Percentiles rank a stretch among this genome's conserved stretches.
Conservation (phyloP, 2,329 filamentous ascomycete genomes). For the Blumeriella jaapii region DNA sequence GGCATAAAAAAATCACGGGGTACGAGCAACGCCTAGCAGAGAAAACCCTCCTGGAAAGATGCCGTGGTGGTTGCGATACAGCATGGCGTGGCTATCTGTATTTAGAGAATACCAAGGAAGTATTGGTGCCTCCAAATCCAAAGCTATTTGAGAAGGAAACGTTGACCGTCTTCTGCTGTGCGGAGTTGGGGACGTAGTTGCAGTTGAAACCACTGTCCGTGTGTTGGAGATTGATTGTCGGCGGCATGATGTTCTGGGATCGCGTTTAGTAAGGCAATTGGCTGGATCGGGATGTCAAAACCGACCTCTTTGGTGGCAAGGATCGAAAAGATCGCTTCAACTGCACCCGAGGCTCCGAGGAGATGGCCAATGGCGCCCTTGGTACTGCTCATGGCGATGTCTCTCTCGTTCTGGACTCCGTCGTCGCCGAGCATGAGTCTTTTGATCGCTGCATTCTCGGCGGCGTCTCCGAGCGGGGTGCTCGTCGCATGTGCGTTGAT, state of each 20-base stretch:
- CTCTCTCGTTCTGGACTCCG: constrained; percentile 45
- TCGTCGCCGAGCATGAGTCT: constrained; percentile 63
- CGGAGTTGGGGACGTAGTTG: constrained; percentile 67
- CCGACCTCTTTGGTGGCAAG: constrained; percentile 68
- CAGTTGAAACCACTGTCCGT: constrained; percentile 59
- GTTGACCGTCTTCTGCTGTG: constrained; percentile 59
- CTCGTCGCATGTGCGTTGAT: constrained; percentile 94
- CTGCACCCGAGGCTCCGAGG: constrained; percentile 78
- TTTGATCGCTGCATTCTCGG: constrained; percentile 77
- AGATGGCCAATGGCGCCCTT: constrained; percentile 91
- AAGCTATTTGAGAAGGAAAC: constrained; percentile 91
- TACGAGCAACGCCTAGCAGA: background rate
- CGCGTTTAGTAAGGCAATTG: background rate
- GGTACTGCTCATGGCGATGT: constrained; percentile 81
- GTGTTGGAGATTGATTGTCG: constrained; percentile 70
- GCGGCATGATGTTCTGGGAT: constrained; percentile 62
- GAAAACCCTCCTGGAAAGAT: background rate
- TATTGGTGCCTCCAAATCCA: constrained; percentile 95
- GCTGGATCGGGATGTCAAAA: constrained; percentile 13
- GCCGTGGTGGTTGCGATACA: background rate
- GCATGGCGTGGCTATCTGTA: constrained; percentile 8
- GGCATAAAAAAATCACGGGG: background rate
- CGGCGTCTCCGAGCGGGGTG: constrained; percentile 73
- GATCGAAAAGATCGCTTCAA: constrained; percentile 80
- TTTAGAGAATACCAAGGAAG: constrained; percentile 62